These are phyloP conservation scores for Trichosporon asahii DNA, from an alignment of 1,284 basidiomycete genomes.

Conservation along the genomic window DNA sequence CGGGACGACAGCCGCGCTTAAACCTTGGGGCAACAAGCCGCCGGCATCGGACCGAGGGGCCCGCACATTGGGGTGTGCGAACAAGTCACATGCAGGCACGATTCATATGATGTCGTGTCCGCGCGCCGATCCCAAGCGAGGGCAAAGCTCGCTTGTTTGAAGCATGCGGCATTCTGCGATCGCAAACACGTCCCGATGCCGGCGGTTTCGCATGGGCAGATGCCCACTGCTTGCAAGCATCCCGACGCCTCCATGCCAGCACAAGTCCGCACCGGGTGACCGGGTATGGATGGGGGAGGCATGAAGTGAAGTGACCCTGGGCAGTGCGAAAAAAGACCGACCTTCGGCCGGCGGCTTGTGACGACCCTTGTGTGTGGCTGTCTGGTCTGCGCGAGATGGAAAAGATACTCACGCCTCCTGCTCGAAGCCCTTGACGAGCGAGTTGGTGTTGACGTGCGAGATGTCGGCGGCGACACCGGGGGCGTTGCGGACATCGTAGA, in stretches of 20 bases:
- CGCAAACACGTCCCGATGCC: background rate
- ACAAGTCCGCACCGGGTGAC: background rate
- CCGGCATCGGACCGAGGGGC: constrained; percentile 5
- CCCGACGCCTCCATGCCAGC: background rate
- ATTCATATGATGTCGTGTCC: background rate
- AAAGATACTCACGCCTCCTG: constrained; percentile 49
- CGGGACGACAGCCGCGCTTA: background rate
- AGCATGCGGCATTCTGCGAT: background rate
- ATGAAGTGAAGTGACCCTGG: constrained; percentile 3
- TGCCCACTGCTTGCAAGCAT: background rate
- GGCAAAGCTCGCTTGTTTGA: background rate
- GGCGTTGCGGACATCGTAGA: constrained; percentile 96
- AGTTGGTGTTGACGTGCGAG: constrained; percentile 69
- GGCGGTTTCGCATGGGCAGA: background rate
- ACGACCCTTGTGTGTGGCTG: background rate
- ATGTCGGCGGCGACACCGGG: constrained; percentile 95
- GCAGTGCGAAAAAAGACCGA: constrained; percentile 6
- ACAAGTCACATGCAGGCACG: constrained; percentile 2
- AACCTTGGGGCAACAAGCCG: background rate
- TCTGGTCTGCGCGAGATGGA: background rate
- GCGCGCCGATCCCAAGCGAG: background rate
- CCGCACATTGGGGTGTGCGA: background rate
- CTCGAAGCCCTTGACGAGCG: constrained; percentile 62
- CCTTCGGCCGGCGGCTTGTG: constrained; percentile 3
- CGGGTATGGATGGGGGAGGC: background rate